These are phyloP conservation scores for Margaritispora aquatica DNA, from an alignment of 495 filamentous ascomycete genomes.

Conservation along the genomic window DNA sequence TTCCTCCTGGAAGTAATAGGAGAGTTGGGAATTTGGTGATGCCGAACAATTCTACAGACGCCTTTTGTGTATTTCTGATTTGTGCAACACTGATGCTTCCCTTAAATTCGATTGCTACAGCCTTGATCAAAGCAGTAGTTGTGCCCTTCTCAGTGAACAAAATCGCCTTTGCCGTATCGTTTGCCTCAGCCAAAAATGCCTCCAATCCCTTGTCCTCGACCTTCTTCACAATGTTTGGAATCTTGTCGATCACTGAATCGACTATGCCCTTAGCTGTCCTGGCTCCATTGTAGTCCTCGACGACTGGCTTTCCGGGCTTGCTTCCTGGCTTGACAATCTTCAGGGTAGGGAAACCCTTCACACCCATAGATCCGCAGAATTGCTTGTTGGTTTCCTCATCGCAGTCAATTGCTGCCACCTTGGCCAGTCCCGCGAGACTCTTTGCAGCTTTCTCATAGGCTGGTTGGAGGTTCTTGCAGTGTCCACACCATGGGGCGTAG, in stretches of 20 bases:
- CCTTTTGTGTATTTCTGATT: conserved; percentile 64
- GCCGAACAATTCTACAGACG: conserved; percentile 66
- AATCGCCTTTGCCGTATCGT: conserved; percentile 76
- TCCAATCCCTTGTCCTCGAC: conserved; percentile 75
- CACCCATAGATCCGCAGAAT: conserved; percentile 81
- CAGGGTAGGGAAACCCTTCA: conserved; percentile 93
- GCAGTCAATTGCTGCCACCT: conserved; percentile 92
- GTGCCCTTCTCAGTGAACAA: conserved; percentile 93
- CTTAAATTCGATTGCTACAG: conserved; percentile 87
- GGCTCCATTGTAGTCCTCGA: conserved; percentile 89
- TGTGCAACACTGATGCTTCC: conserved; percentile 77
- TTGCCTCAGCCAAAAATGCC: conserved; percentile 64
- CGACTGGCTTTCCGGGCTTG: conserved; percentile 71
- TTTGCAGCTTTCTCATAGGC: conserved; percentile 92
- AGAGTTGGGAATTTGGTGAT: conserved; percentile 74
- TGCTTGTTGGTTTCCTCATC: conserved; percentile 91
- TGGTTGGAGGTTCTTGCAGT: conserved; percentile 92
- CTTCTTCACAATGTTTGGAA: conserved; percentile 85
- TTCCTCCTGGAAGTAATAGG: conserved; percentile 70
- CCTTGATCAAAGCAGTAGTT: conserved; percentile 73
- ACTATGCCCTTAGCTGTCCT: conserved; percentile 81
- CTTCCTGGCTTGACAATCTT: conserved; percentile 89
- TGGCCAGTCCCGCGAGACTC: conserved; percentile 80
- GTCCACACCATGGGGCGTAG: conserved; percentile 94
- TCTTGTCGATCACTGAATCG: conserved; percentile 75